Evolutionary conservation across 192 early-diverging fungal species (phyloP).

Genomic region (Podila epigama): DNA sequence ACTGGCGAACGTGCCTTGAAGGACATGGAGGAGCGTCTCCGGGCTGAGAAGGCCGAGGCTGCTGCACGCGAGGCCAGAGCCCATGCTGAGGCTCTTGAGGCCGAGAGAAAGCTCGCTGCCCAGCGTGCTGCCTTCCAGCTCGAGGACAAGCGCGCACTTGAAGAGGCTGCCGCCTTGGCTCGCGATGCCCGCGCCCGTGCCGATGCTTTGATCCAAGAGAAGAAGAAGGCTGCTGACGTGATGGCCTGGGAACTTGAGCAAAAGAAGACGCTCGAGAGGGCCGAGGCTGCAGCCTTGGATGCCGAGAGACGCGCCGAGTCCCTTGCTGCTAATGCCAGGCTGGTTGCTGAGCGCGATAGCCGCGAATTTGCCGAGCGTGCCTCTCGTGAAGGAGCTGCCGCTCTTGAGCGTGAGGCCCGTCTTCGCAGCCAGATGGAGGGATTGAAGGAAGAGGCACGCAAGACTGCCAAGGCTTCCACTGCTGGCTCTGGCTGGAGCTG

Average conservation of each 20-base stretch:
- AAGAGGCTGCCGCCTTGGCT: neutral
- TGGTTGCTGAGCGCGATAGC: neutral
- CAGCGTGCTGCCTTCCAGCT: conserved; percentile 2
- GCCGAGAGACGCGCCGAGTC: conserved; percentile 11
- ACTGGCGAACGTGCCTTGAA: neutral
- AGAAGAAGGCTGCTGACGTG: neutral
- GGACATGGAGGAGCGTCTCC: neutral
- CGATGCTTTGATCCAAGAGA: conserved; percentile 7
- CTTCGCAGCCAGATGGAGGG: conserved; percentile 14
- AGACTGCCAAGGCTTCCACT: neutral
- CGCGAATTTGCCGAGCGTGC: neutral
- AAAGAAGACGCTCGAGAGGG: neutral
- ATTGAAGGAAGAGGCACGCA: conserved; percentile 6
- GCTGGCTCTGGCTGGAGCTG: conserved; percentile 4
- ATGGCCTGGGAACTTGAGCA: conserved; percentile 1
- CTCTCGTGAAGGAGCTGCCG: conserved; percentile 3
- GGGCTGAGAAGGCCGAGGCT: neutral
- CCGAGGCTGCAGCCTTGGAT: conserved; percentile 3
- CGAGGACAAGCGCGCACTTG: neutral
- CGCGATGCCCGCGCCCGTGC: conserved; percentile 8
- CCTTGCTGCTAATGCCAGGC: neutral
- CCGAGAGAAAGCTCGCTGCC: neutral
- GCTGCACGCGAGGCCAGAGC: conserved; percentile 1
- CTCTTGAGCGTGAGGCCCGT: conserved; percentile 2
- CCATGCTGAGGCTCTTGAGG: conserved; percentile 1